Base-by-base conservation (phyloP, 805 yeast species). In the Wickerhamomyces canadensis region DNA sequence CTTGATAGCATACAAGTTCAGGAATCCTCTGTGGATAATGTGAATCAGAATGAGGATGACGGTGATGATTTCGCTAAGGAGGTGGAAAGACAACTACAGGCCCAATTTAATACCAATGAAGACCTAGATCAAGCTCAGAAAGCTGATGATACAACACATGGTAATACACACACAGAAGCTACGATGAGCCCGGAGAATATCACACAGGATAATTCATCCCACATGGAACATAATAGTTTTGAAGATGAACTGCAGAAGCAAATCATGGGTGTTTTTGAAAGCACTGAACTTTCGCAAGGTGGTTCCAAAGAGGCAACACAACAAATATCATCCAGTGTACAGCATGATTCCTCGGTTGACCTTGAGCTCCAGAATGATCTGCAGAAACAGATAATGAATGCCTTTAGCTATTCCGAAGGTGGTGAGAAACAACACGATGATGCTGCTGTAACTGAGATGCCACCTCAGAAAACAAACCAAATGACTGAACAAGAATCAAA, bases 31-130 rank as follows among this genome's bases (percentile, higher is more conserved):
- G n/a, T n/a, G n/a, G n/a, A n/a, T n/a, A n/a, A n/a, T n/a, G n/a
- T n/a, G n/a, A n/a, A n/a, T n/a, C n/a, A n/a, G n/a, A n/a, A n/a
- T 23, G 33, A 19, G 27, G 27, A 23, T 19, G 52, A 48, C n/a
- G 54, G 47, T 22, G 53, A 48, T 26, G 52, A 50, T 13, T 52
- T 53, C 33, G 55, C 54, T 9, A 49, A 52, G 16, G 54, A 52
- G 19, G 54, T 51, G 22, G 52, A 56, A 34, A 43, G 54, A 35
- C 54, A 49, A 26, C 36, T 52, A 8, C 48, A 53, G 23, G 38
- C 36, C 11, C 55, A 53, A 31, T 34, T 49, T 11, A 31, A 41
- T 3, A 37, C 38, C 18, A 43, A 36, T 18, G 35, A 38, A 13
- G 27, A 35, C 35, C 44, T 43, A 14, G 42, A 40, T 17, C 40